These are phyloP conservation scores for Saturnispora diversa DNA, from an alignment of 805 yeast species.

Conservation along the genomic window DNA sequence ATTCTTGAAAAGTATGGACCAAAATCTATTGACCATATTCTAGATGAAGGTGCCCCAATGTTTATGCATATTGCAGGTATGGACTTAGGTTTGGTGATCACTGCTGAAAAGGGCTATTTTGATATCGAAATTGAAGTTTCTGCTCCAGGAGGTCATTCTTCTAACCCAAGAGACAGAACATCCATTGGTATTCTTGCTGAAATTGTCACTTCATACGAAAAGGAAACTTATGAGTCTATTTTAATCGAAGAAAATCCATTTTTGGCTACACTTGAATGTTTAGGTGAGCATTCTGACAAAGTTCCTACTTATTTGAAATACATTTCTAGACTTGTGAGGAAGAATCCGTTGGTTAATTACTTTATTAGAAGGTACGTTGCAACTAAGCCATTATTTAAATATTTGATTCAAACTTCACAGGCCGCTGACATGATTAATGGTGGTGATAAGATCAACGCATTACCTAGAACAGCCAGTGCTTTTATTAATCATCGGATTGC, in stretches of 20 bases:
- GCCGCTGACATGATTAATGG: slow-evolving; percentile 61
- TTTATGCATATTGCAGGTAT: slow-evolving; percentile 28
- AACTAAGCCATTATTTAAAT: slow-evolving; percentile 30
- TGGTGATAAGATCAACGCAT: slow-evolving; percentile 67
- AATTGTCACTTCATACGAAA: slow-evolving; percentile 47
- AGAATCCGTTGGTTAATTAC: slow-evolving; percentile 22
- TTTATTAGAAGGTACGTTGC: slow-evolving; percentile 31
- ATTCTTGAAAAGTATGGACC: slow-evolving; percentile 50
- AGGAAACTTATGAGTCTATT: slow-evolving; percentile 40
- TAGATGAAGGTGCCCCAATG: slow-evolving; percentile 45
- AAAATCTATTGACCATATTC: slow-evolving; percentile 49
- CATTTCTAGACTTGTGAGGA: slow-evolving; percentile 33
- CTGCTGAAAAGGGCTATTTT: slow-evolving; percentile 37
- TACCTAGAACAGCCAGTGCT: slow-evolving; percentile 55
- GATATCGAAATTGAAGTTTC: slow-evolving; percentile 41
- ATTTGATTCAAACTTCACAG: slow-evolving; percentile 52
- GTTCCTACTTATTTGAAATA: slow-evolving; percentile 9
- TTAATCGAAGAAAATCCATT: slow-evolving; percentile 52
- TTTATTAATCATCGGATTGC: slow-evolving; percentile 51
- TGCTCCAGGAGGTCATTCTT: slow-evolving; percentile 55
- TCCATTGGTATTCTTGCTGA: slow-evolving; percentile 65
- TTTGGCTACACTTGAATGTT: slow-evolving; percentile 48
- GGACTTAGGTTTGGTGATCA: slow-evolving; percentile 36
- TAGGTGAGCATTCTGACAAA: slow-evolving; percentile 40
- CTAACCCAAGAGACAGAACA: slow-evolving; percentile 60